phyloP scores from a whole-genome alignment of 2,329 filamentous ascomycete species.

The Acrodontium crateriforme region DNA sequence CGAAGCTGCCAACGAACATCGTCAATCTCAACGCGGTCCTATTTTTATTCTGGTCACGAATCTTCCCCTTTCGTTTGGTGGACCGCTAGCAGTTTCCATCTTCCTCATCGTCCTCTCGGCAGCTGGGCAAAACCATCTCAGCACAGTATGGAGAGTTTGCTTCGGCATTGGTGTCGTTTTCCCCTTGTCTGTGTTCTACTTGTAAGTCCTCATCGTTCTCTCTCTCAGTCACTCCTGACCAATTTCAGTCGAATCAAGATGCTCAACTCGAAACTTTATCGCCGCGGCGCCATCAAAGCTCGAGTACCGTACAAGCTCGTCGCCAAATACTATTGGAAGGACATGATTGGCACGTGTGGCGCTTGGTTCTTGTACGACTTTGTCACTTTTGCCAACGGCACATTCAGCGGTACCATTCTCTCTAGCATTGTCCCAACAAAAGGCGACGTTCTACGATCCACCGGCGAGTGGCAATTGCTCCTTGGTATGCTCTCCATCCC shows the following conservation, averaged over 20 bases:
- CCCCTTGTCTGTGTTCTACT: constrained; percentile 39
- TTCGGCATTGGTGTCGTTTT: constrained; percentile 32
- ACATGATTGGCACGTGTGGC: constrained; percentile 38
- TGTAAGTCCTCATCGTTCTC: constrained; percentile 17
- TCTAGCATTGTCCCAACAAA: constrained; percentile 24
- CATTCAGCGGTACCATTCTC: constrained; percentile 34
- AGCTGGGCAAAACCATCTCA: constrained; percentile 22
- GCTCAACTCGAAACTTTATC: constrained; percentile 39
- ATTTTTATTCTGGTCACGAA: constrained; percentile 16
- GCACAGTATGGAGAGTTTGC: background rate
- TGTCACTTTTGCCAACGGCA: constrained; percentile 36
- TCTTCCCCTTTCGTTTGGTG: constrained; percentile 12
- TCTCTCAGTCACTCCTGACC: background rate
- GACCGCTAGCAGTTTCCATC: constrained; percentile 11
- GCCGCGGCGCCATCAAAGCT: constrained; percentile 39
- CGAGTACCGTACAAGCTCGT: constrained; percentile 38
- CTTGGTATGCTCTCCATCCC: constrained; percentile 25
- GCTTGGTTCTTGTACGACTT: constrained; percentile 43
- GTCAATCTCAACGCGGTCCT: constrained; percentile 17
- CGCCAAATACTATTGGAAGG: constrained; percentile 41
- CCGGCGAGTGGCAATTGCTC: constrained; percentile 24
- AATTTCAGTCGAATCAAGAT: constrained; percentile 40
- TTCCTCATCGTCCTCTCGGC: constrained; percentile 27
- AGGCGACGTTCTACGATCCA: constrained; percentile 31
- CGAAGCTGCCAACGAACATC: constrained; percentile 36